Evolutionary conservation across 371 early-diverging fungal genomes (phyloP).

Genomic region (Fennellomyces sp.): DNA sequence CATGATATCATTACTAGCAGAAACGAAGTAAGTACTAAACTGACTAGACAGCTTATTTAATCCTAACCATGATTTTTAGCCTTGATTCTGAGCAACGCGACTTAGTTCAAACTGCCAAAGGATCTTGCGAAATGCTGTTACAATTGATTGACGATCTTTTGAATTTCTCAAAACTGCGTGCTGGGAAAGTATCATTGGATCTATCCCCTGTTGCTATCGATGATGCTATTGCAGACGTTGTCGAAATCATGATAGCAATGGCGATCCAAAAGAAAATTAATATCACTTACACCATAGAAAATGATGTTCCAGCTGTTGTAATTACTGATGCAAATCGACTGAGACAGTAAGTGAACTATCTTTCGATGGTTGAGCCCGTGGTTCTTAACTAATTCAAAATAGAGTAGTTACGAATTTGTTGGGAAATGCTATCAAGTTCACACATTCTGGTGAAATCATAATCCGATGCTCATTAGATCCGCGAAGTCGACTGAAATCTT

Average conservation of each 20-base stretch:
- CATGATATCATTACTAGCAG: conserved; percentile 59
- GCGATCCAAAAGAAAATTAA: conserved; percentile 56
- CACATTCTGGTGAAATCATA: conserved; percentile 54
- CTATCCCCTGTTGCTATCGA: conserved; percentile 50
- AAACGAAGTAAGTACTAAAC: conserved; percentile 37
- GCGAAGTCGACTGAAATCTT: no score
- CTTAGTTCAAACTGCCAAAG: conserved; percentile 59
- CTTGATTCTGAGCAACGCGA: conserved; percentile 59
- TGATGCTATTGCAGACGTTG: conserved; percentile 57
- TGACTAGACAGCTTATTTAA: no score
- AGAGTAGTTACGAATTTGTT: conserved; percentile 40
- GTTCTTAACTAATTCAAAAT: no score
- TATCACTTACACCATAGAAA: conserved; percentile 43
- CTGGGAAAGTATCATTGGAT: conserved; percentile 61
- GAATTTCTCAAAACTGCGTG: conserved; percentile 66
- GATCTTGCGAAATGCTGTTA: conserved; percentile 57
- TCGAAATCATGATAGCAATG: conserved; percentile 55
- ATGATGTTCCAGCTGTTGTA: conserved; percentile 33
- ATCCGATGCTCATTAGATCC: conserved; percentile 42
- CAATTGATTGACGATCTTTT: conserved; percentile 64
- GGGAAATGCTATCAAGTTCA: conserved; percentile 55
- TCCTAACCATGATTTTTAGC: conserved; percentile 6
- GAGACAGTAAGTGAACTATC: conserved; percentile 31
- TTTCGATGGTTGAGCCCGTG: no score
- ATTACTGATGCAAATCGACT: conserved; percentile 54